Conservation (phyloP, 2,329 filamentous ascomycete genomes). For the Fusarium hainanense region DNA sequence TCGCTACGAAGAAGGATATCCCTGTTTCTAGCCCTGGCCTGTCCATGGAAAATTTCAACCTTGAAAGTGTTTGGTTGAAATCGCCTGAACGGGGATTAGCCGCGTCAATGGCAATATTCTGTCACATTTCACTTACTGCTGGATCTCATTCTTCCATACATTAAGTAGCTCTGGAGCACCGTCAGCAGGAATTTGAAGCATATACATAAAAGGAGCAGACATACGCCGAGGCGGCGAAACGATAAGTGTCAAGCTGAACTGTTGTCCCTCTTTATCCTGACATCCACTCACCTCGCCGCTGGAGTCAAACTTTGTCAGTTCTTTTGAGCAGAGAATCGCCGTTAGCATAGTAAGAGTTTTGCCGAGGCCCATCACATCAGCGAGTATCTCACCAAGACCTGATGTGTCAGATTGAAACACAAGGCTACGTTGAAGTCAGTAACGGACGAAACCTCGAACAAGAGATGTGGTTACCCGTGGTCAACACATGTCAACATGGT, state of each 20-base stretch:
- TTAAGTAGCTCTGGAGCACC: neutral
- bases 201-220: no score
- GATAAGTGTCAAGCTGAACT: no score
- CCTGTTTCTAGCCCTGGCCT: rapidly evolving
- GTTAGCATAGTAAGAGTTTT: neutral
- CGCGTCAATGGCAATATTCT: no score
- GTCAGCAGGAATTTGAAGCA: no score
- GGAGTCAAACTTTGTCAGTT: rapidly evolving
- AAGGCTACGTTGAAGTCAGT: no score
- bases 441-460: no score
- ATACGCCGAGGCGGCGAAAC: no score
- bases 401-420: no score
- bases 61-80: neutral
- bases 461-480: no score
- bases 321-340: neutral
- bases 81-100: neutral
- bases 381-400: neutral
- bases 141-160: conserved; percentile 6
- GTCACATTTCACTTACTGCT: neutral
- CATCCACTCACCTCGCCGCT: neutral
- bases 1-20: neutral
- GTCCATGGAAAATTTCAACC: neutral
- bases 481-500: no score
- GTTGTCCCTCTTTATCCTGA: no score
- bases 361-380: conserved; percentile 1